phyloP scores from a whole-genome alignment of 805 yeast genomes.

The Sugiyamaella mastotermitis region DNA sequence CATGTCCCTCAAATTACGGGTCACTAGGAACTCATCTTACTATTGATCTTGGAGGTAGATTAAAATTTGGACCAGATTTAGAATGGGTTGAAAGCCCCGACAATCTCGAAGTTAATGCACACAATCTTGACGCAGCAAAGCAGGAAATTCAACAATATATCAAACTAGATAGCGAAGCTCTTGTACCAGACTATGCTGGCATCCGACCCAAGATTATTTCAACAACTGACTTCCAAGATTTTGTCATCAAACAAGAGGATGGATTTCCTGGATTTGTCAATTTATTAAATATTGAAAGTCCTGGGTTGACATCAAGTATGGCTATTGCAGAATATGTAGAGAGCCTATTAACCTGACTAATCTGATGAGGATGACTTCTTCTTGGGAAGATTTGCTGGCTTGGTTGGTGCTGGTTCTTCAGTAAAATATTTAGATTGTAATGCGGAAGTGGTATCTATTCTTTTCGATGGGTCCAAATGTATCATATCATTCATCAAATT shows the following conservation, averaged over 20 bases:
- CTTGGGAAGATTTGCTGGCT: slow-evolving; percentile 56
- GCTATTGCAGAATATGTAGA: slow-evolving; percentile 75
- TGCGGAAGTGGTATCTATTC: slow-evolving; percentile 62
- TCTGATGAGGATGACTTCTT: too few relatives aligned
- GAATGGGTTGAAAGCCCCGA: slow-evolving; percentile 56
- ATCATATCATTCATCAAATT: slow-evolving; percentile 70
- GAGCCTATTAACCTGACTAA: too few relatives aligned
- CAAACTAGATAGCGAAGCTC: slow-evolving; percentile 48
- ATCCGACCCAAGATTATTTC: slow-evolving; percentile 72
- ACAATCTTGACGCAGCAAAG: slow-evolving; percentile 49
- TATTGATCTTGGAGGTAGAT: slow-evolving; percentile 69
- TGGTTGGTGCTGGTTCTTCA: slow-evolving; percentile 71
- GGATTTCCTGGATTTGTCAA: slow-evolving; percentile 77
- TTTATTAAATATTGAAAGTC: slow-evolving; percentile 80
- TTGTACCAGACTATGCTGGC: slow-evolving; percentile 70
- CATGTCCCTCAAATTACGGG: slow-evolving; percentile 67
- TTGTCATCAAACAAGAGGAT: slow-evolving; percentile 61
- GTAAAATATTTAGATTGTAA: slow-evolving; percentile 60
- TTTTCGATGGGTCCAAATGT: slow-evolving; percentile 66
- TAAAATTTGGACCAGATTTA: slow-evolving; percentile 83
- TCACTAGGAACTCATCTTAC: slow-evolving; percentile 88
- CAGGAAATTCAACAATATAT: slow-evolving; percentile 56
- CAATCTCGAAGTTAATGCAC: slow-evolving; percentile 26
- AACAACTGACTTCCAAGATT: slow-evolving; percentile 58
- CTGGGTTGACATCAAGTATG: slow-evolving; percentile 78